phyloP scores from a whole-genome alignment of 2,329 filamentous ascomycete genomes.

The Aspergillus pseudotamarii region DNA sequence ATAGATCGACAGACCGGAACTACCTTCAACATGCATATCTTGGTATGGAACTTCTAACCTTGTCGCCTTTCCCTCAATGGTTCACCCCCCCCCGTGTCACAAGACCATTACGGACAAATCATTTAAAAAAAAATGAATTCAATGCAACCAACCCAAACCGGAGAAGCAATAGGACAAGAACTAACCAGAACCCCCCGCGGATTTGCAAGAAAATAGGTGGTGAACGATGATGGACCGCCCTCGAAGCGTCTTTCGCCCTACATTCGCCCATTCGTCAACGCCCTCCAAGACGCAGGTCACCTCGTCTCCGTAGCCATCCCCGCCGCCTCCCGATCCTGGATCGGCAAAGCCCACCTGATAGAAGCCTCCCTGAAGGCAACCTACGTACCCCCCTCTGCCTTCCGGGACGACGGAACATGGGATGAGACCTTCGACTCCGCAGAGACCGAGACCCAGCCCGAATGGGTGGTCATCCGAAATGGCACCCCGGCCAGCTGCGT shows the following conservation, averaged over 20 bases:
- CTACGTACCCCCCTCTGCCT: conserved; percentile 69
- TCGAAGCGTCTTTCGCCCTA: conserved; percentile 73
- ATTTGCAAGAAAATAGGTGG: conserved; percentile 30
- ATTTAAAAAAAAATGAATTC: neutral
- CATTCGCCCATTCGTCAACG: conserved; percentile 69
- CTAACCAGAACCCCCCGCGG: conserved; percentile 2
- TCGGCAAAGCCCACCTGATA: conserved; percentile 93
- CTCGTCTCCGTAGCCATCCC: conserved; percentile 84
- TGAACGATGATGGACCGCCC: conserved; percentile 77
- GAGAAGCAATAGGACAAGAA: neutral
- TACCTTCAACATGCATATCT: conserved; percentile 46
- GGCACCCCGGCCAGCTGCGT: conserved; percentile 76
- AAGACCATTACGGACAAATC: neutral
- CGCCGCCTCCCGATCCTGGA: conserved; percentile 88
- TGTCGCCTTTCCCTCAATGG: conserved; percentile 8
- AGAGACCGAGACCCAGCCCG: conserved; percentile 47
- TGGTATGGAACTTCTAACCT: conserved; percentile 39
- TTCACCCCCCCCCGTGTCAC: neutral
- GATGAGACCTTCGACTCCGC: conserved; percentile 34
- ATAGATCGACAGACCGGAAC: neutral
- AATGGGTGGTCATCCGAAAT: conserved; percentile 70
- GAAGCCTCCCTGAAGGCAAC: conserved; percentile 77
- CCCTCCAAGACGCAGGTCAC: conserved; percentile 73
- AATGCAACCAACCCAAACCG: neutral
- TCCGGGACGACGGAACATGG: conserved; percentile 60